Evolutionary conservation across 345 rosid genomes (phyloP), one percentile per base, ranked within the genome.

Genomic region (Acer campestre): DNA sequence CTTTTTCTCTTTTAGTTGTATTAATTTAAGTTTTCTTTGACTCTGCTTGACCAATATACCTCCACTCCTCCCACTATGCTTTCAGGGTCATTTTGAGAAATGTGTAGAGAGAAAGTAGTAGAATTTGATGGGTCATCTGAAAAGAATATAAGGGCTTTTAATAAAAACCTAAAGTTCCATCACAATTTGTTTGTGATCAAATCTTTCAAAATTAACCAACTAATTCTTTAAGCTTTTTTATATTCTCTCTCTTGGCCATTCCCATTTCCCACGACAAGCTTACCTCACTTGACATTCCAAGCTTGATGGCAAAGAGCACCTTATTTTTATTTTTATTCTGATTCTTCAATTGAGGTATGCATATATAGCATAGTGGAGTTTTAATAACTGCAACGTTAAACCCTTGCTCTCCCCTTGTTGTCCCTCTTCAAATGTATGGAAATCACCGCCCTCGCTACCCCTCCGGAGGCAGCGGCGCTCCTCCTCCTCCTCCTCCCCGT

Each of bases 351-450:
- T 73, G 67, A 73, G 67, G 78, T 31, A 5, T 31, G 5, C 35
- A 31, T 31, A 31, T 31, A 31, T 31, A 31, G 35, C 3, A 31
- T 31, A 31, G 35, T 31, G 5, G 35, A 31, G 5, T 31, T 31
- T 31, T 31, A 4, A 3, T 3, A 35, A 35, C 38, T 35, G 38
- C 6, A 25, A 35, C 38, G 0, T 59, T 8, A 62, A 62, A 48
- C 68, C 77, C 25, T 42, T 23, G 6, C 29, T 0, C 25, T 27
- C 59, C 31, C 6, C 22, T 79, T 10, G 16, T 53, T 22, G 10
- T 31, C 10, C 38, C 9, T 27, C 3, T 7, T 8, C 70, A 5
- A 35, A 86, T 83, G 87, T 51, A 73, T 67, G 84, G 86, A n/a
- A 73, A 69, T 11, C 80, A 44, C 35, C 77, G 67, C 51, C 64